Evolutionary conservation across 805 yeast species (phyloP).

Genomic region (Suhomyces emberorum): DNA sequence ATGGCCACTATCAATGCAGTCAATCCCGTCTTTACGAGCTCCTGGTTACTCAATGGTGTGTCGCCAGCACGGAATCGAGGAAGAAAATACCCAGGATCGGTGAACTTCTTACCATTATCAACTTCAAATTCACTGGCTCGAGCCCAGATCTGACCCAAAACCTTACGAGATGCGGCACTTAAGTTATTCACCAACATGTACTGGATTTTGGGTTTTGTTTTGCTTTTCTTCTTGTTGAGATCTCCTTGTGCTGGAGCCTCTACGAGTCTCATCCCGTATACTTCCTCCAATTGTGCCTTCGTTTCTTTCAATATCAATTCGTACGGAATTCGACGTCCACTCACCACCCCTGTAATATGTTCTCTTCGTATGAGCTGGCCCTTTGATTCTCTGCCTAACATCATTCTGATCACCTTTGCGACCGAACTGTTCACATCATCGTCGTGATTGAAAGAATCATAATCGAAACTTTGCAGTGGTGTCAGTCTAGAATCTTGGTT

Average conservation of each 20-base stretch:
- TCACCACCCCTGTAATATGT: constrained; percentile 14
- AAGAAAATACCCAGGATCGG: constrained; percentile 20
- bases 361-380: constrained; percentile 23
- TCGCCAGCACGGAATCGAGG: constrained; percentile 17
- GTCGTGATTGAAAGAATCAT: not conserved
- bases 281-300: constrained; percentile 15
- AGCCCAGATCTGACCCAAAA: constrained; percentile 27
- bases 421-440: constrained; percentile 7
- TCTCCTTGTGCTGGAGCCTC: constrained; percentile 11
- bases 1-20: constrained; percentile 25
- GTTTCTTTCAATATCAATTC: constrained; percentile 16
- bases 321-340: constrained; percentile 7
- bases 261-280: constrained; percentile 28
- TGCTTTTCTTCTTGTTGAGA: constrained; percentile 3
- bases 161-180: constrained; percentile 13
- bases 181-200: constrained; percentile 21
- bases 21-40: constrained; percentile 30
- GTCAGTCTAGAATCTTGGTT: too few relatives aligned
- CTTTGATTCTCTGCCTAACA: constrained; percentile 20
- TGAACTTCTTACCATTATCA: constrained; percentile 3
- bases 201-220: constrained; percentile 11
- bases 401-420: constrained; percentile 13
- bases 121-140: constrained; percentile 3
- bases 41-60: constrained; percentile 22
- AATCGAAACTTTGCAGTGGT: too few relatives aligned